phyloP scores from a whole-genome alignment of 176 grass and related monocot species.

The Zea luxurians region DNA sequence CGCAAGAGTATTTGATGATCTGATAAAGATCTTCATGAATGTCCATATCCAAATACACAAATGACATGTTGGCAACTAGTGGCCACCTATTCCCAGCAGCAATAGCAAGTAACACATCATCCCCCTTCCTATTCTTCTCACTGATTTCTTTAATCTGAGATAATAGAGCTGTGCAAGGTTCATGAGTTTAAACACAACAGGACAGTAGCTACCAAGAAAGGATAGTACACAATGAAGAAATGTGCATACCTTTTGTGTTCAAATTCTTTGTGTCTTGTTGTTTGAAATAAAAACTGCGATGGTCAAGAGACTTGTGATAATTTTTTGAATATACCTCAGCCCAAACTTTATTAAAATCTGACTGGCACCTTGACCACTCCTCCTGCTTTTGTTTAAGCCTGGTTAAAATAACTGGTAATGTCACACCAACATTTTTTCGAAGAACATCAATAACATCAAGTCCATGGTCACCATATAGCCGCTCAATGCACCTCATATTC shows the following conservation, averaged over 20 bases:
- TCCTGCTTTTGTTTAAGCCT: conserved; percentile 93
- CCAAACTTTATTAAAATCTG: conserved; percentile 98
- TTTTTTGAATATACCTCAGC: conserved; percentile 95
- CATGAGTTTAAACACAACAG: conserved; percentile 36
- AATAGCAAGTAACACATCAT: conserved; percentile 81
- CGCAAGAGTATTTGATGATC: conserved; percentile 93
- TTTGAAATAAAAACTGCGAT: conserved; percentile 99
- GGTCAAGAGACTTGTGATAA: conserved; percentile 97
- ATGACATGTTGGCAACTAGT: conserved; percentile 85
- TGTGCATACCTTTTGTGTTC: conserved; percentile 70
- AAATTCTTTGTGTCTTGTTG: conserved; percentile 96
- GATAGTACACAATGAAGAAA: conserved; percentile 34
- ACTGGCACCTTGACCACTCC: conserved; percentile 85
- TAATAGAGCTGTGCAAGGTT: conserved; percentile 70
- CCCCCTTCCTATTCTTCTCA: conserved; percentile 94
- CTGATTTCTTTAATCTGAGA: conserved; percentile 98
- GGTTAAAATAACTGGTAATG: conserved; percentile 74
- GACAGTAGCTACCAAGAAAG: conserved; percentile 29
- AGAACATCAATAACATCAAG: conserved; percentile 94
- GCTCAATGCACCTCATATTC: conserved; percentile 84
- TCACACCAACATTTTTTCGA: conserved; percentile 66
- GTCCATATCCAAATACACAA: conserved; percentile 67
- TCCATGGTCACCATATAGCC: conserved; percentile 94
- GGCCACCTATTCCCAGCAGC: conserved; percentile 79
- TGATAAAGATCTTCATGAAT: conserved; percentile 87